Evolutionary conservation across 441 rosid genomes (phyloP).

Genomic region (Populus hybrid): DNA sequence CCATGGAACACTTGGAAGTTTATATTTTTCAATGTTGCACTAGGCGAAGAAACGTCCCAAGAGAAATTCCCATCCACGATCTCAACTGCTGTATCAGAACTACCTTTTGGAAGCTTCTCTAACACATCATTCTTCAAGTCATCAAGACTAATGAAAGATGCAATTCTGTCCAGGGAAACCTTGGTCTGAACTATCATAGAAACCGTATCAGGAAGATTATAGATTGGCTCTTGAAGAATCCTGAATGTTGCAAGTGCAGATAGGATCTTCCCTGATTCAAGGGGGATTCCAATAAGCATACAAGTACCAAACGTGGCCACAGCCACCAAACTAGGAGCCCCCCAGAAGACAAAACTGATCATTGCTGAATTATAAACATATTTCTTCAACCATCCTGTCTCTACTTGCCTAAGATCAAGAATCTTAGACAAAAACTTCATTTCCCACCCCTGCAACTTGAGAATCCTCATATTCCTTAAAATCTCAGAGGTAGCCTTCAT

Average conservation of each 20-base stretch:
- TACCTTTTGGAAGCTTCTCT: conserved; percentile 38
- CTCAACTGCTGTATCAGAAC: conserved; percentile 45
- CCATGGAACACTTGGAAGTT: conserved; percentile 42
- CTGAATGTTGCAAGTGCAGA: conserved; percentile 65
- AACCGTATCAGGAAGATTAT: conserved; percentile 50
- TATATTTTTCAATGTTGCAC: conserved; percentile 41
- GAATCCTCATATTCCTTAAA: conserved; percentile 62
- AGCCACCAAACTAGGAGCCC: conserved; percentile 55
- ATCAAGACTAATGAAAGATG: conserved; percentile 52
- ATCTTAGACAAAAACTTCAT: conserved; percentile 60
- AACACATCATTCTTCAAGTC: conserved; percentile 43
- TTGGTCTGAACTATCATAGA: conserved; percentile 57
- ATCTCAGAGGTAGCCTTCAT: conserved; percentile 66
- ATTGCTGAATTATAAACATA: conserved; percentile 39
- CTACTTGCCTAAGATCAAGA: conserved; percentile 36
- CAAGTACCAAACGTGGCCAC: conserved; percentile 57
- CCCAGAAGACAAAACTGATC: conserved; percentile 42
- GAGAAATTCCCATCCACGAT: conserved; percentile 48
- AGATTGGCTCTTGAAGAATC: conserved; percentile 57
- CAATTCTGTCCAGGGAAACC: conserved; percentile 63
- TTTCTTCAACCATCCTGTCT: conserved; percentile 56
- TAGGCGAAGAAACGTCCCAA: conserved; percentile 46
- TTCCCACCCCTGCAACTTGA: conserved; percentile 76
- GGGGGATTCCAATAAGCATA: conserved; percentile 42
- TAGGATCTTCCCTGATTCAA: conserved; percentile 61